These are phyloP conservation scores for Boletus pseudopeckii DNA, from an alignment of 768 basidiomycete species.

Conservation along the genomic window DNA sequence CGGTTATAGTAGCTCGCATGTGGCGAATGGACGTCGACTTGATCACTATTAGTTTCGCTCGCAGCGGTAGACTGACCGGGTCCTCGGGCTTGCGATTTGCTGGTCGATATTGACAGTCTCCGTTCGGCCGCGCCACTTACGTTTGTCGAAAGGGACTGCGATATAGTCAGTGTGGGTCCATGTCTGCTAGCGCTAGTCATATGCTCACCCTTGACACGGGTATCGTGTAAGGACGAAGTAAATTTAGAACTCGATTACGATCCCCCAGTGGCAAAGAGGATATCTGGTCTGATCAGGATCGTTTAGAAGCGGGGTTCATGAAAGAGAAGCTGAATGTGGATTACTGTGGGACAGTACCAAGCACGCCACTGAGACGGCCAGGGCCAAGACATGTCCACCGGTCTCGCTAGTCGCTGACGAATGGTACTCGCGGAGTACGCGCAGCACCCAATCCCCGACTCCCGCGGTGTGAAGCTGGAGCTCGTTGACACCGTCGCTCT, in stretches of 20 bases:
- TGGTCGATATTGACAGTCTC: constrained; percentile 19
- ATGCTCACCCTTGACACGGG: constrained; percentile 25
- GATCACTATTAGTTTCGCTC: constrained; percentile 9
- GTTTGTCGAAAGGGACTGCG: constrained; percentile 23
- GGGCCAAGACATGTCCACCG: constrained; percentile 17
- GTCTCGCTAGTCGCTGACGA: constrained; percentile 2
- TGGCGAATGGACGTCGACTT: constrained; percentile 7
- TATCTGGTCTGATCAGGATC: constrained; percentile 36
- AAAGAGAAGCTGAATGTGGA: constrained; percentile 25
- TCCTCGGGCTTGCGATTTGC: constrained; percentile 21
- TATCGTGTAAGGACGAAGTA: constrained; percentile 41
- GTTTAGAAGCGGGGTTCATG: constrained; percentile 24
- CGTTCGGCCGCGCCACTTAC: constrained; percentile 24
- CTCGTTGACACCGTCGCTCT: constrained; percentile 49
- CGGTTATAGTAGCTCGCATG: constrained; percentile 20
- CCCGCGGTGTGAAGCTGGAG: constrained; percentile 40
- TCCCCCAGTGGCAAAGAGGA: constrained; percentile 35
- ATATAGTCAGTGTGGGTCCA: constrained; percentile 18
- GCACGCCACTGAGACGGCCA: constrained; percentile 33
- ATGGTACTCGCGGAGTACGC: constrained; percentile 20
- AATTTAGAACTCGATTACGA: constrained; percentile 39
- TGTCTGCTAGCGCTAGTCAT: constrained; percentile 9
- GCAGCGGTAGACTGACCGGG: constrained; percentile 5
- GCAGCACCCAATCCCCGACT: constrained; percentile 33
- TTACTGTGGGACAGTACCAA: constrained; percentile 38